Percentiles rank a stretch among this genome's conserved stretches.
phyloP scores from a whole-genome alignment of 805 yeast species.

The Yarrowia sp. region DNA sequence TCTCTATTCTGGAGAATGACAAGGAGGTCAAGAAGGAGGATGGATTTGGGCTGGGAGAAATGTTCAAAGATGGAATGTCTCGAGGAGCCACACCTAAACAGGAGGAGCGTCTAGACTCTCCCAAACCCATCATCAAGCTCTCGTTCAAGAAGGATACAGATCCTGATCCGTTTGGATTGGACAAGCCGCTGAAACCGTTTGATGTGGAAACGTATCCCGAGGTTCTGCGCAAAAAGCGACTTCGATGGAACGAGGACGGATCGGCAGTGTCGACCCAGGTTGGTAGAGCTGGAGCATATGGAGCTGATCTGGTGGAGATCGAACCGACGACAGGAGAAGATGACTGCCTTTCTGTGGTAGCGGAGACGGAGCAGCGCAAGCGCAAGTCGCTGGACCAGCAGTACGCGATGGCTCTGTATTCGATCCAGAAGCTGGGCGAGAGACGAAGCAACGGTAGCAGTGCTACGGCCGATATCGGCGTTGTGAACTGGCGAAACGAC shows the following conservation, averaged over 20 bases:
- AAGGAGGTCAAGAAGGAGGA: slow-evolving; percentile 30
- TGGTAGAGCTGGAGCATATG: slow-evolving; percentile 35
- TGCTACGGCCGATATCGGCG: slow-evolving; percentile 32
- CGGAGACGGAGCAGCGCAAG: slow-evolving; percentile 16
- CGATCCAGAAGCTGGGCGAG: slow-evolving; percentile 36
- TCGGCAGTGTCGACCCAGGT: neutral
- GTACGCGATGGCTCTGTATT: slow-evolving; percentile 33
- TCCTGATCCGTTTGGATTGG: slow-evolving; percentile 32
- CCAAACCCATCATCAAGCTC: slow-evolving; percentile 34
- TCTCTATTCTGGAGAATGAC: slow-evolving; percentile 29
- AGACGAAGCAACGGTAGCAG: slow-evolving; percentile 28
- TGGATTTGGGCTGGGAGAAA: slow-evolving; percentile 2
- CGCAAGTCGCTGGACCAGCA: slow-evolving; percentile 35
- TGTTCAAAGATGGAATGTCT: slow-evolving; percentile 1
- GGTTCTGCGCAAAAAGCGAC: slow-evolving; percentile 12
- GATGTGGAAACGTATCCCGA: slow-evolving; percentile 18
- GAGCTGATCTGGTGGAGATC: slow-evolving; percentile 25
- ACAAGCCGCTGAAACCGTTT: slow-evolving; percentile 26
- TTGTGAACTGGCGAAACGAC: slow-evolving; percentile 37
- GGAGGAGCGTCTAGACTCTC: slow-evolving; percentile 27
- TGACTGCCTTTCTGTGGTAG: slow-evolving; percentile 7
- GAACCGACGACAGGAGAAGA: neutral
- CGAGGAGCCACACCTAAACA: slow-evolving; percentile 5
- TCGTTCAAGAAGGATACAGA: slow-evolving; percentile 33
- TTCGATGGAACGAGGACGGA: slow-evolving; percentile 35